Evolutionary conservation across 2,329 filamentous ascomycete genomes (phyloP).

Genomic region (Colletotrichum cuscutae): DNA sequence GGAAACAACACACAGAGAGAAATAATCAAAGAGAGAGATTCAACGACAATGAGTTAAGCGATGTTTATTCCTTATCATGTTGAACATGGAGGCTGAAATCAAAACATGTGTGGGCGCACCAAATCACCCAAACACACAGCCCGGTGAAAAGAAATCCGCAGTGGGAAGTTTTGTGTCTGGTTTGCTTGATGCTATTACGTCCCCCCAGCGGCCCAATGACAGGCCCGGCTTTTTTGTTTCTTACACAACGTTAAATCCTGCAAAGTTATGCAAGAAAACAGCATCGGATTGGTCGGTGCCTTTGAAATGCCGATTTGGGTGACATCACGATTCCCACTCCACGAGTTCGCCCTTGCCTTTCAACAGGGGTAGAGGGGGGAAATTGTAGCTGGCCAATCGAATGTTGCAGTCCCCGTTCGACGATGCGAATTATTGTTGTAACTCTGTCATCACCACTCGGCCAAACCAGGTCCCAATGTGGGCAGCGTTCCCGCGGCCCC

Average conservation of each 20-base stretch:
- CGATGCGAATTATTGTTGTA: neutral
- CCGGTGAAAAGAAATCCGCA: slow-evolving; percentile 28
- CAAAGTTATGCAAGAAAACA: slow-evolving; percentile 16
- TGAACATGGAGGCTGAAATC: neutral
- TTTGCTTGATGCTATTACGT: neutral
- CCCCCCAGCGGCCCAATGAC: neutral
- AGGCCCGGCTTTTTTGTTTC: neutral
- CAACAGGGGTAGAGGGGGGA: neutral
- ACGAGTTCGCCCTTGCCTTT: neutral
- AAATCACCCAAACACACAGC: neutral
- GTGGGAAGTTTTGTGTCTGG: neutral
- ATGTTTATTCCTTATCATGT: neutral
- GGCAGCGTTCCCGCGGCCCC: neutral
- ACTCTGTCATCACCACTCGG: neutral
- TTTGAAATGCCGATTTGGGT: slow-evolving; percentile 5
- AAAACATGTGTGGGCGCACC: neutral
- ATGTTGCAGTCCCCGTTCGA: neutral
- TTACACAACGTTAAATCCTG: slow-evolving; percentile 12
- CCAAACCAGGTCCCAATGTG: neutral
- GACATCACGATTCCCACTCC: slow-evolving; percentile 28
- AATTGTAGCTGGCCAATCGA: slow-evolving; percentile 10
- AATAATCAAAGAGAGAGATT: neutral
- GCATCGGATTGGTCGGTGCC: slow-evolving; percentile 6
- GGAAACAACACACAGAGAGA: neutral
- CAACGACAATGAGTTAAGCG: neutral